A percentile compares a stretch with the other conserved stretches of the same genome.
Conservation (phyloP, 2,329 filamentous ascomycete species). For the Ceratocystis cacaofunesta region DNA sequence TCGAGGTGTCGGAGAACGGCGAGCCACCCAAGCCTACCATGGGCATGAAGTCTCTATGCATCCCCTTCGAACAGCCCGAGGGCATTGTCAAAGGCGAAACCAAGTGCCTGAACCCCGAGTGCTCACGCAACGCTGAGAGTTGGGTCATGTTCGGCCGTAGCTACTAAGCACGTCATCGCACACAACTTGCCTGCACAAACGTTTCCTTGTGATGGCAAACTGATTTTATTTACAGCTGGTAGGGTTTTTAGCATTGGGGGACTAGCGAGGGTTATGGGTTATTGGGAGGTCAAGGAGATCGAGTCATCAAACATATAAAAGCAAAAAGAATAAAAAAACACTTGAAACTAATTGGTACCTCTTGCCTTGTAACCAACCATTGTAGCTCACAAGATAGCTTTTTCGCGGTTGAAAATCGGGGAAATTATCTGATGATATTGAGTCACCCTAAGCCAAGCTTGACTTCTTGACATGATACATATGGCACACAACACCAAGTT, state of each 20-base stretch:
- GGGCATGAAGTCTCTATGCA: slow-evolving; percentile 60
- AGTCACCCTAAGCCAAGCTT: neutral
- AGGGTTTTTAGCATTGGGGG: slow-evolving; percentile 2
- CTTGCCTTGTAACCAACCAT: neutral
- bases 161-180: slow-evolving; percentile 29
- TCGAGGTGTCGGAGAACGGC: slow-evolving; percentile 39
- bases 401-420: neutral
- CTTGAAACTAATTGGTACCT: slow-evolving; percentile 4
- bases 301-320: neutral
- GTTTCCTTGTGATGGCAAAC: neutral
- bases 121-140: slow-evolving; percentile 57
- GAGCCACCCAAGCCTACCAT: slow-evolving; percentile 43
- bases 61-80: slow-evolving; percentile 67
- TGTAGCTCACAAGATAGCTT: neutral
- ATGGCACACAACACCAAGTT: neutral
- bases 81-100: slow-evolving; percentile 66
- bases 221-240: slow-evolving; percentile 1
- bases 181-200: no score
- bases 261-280: neutral
- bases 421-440: neutral
- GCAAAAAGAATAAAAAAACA: slow-evolving; percentile 8
- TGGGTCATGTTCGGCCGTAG: slow-evolving; percentile 88
- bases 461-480: neutral
- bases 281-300: neutral
- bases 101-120: slow-evolving; percentile 85